Base-by-base conservation (phyloP, 2,329 filamentous ascomycete genomes). In the Penicillium digitatum region DNA sequence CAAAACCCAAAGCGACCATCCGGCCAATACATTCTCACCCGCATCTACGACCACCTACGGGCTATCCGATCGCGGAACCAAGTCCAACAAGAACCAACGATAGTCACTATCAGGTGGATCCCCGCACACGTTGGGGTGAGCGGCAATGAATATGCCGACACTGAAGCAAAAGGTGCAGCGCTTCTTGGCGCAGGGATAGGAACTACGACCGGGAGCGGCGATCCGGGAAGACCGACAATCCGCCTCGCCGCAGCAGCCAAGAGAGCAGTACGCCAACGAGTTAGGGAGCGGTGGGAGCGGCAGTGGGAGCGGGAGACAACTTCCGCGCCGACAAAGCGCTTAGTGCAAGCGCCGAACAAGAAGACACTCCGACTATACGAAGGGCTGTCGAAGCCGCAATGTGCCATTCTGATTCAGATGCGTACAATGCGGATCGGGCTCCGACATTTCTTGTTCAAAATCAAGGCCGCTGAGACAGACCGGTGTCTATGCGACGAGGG, bases 401-500 rank as follows among this genome's bases (percentile, higher is more conserved):
- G 18, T 2, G 39, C 48, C 0, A 54, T 62, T 3, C 2, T 57
- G 1, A 54, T 63, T 3, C 42, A 60, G 26, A 52, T 60, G 10
- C 45, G 56, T 0, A 56, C 46, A 2, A 48, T 49, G 16, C 29
- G 53, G 1, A 61, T 62, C 8, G 44, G 35, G 0, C 34, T 62
- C 1, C 16, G 40, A 0, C 43, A 59, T 18, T 58, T 59, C 35
- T 29, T 63, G 0, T 58, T 37, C 0, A 56, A 58, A 3, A 60
- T 61, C 14, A 59, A 57, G 3, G 48, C 20, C 6, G n/a, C 20
- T 0, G 47, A 61, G 3, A 43, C 40, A 0, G 54, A 56, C 16
- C 0, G 24, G 4, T 61, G 38, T 11, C 27, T 8, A 5, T 61
- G 44, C 22, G 37, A 26, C 0, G 22, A 55, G 5, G 54, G 58